phyloP scores from a whole-genome alignment of 2,329 filamentous ascomycete genomes.

The Elsinoe australis region DNA sequence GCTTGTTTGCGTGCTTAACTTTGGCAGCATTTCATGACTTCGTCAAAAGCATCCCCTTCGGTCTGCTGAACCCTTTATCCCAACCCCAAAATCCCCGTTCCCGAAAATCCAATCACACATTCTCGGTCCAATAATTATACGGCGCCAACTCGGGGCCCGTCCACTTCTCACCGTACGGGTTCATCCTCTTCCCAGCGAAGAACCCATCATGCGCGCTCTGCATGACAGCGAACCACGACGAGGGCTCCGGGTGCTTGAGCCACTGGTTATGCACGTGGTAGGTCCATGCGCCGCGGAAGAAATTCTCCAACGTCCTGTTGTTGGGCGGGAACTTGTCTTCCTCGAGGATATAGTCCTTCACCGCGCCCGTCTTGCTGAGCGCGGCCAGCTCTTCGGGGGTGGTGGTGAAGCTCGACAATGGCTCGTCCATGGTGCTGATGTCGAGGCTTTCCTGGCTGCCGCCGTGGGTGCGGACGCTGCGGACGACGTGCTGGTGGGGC shows the following conservation, averaged over 20 bases:
- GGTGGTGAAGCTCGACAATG: slow-evolving; percentile 33
- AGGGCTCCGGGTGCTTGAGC: slow-evolving; percentile 49
- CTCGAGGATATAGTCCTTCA: slow-evolving; percentile 40
- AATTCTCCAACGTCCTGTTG: slow-evolving; percentile 49
- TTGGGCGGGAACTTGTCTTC: slow-evolving; percentile 49
- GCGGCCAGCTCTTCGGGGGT: slow-evolving; percentile 36
- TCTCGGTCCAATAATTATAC: slow-evolving; percentile 47
- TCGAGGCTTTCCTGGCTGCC: slow-evolving; percentile 11
- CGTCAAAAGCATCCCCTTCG: too few relatives aligned
- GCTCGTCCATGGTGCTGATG: slow-evolving; percentile 19
- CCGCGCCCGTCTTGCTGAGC: slow-evolving; percentile 35
- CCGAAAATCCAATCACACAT: slow-evolving; percentile 38
- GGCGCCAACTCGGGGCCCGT: slow-evolving; percentile 40
- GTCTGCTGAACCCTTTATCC: too few relatives aligned
- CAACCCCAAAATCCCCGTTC: too few relatives aligned
- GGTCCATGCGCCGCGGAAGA: slow-evolving; percentile 50
- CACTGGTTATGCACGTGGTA: slow-evolving; percentile 55
- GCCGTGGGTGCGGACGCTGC: slow-evolving; percentile 8
- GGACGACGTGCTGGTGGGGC: slow-evolving; percentile 8
- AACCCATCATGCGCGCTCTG: slow-evolving; percentile 49
- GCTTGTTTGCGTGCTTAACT: too few relatives aligned
- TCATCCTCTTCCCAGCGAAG: slow-evolving; percentile 43
- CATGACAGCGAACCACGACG: slow-evolving; percentile 48
- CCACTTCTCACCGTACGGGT: slow-evolving; percentile 50
- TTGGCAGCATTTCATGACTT: too few relatives aligned